Conservation (phyloP, 2,329 filamentous ascomycete genomes). For the Alternaria brassicae region DNA sequence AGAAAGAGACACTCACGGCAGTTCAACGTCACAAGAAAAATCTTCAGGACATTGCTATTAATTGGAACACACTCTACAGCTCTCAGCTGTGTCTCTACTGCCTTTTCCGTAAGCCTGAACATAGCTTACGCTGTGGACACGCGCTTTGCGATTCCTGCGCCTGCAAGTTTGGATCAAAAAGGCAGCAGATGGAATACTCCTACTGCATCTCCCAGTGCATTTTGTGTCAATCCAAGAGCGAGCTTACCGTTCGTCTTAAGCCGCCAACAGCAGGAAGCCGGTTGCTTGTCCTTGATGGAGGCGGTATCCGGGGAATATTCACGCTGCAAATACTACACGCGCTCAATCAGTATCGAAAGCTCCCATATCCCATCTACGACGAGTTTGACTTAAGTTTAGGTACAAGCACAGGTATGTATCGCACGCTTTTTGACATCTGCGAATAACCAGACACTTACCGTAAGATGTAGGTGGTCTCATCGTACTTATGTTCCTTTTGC, state of each 20-base stretch:
- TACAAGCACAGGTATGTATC: constrained; percentile 19
- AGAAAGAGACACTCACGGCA: neutral
- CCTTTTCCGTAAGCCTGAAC: constrained; percentile 14
- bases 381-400: constrained; percentile 23
- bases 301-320: constrained; percentile 17
- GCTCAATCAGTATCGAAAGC: constrained; percentile 14
- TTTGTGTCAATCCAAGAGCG: constrained; percentile 11
- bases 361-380: constrained; percentile 25
- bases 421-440: neutral
- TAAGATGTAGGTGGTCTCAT: constrained; percentile 19
- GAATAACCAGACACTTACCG: neutral
- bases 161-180: constrained; percentile 11
- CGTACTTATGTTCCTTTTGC: constrained; percentile 24
- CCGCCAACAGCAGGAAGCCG: constrained; percentile 18
- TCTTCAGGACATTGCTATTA: constrained; percentile 8
- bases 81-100: constrained; percentile 16
- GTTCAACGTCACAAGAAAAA: constrained; percentile 11
- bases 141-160: constrained; percentile 16
- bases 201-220: constrained; percentile 19
- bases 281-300: constrained; percentile 24
- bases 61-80: constrained; percentile 17
- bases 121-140: constrained; percentile 19
- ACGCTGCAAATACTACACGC: constrained; percentile 19
- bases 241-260: constrained; percentile 17
- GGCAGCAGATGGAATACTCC: constrained; percentile 15